Percentiles rank a stretch among this genome's conserved stretches.
Evolutionary conservation across 2,329 filamentous ascomycete genomes (phyloP).

Genomic region (Fusarium albosuccineum): DNA sequence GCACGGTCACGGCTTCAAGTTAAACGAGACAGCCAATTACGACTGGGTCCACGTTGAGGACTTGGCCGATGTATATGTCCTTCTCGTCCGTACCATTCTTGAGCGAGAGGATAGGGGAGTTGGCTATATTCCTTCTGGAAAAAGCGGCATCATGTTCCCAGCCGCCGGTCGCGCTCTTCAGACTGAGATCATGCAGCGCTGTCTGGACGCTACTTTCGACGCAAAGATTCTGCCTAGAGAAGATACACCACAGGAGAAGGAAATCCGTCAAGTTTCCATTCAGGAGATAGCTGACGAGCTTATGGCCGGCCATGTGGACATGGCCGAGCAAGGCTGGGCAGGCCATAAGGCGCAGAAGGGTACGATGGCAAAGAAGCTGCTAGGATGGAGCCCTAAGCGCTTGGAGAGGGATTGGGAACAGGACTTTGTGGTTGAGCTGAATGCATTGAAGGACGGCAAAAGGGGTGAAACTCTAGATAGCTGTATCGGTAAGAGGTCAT

Average conservation of each 20-base stretch:
- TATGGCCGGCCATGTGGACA: slow-evolving; percentile 16
- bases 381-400: slow-evolving; percentile 6
- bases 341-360: slow-evolving; percentile 22
- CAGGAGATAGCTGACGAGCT: slow-evolving; percentile 19
- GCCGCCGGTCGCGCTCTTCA: slow-evolving; percentile 8
- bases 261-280: background rate
- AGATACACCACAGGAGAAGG: background rate
- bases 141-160: slow-evolving; percentile 16
- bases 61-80: background rate
- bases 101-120: background rate
- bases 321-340: slow-evolving; percentile 21
- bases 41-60: background rate
- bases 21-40: background rate
- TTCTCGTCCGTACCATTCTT: background rate
- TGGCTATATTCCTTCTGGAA: slow-evolving; percentile 14
- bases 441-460: background rate
- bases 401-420: background rate
- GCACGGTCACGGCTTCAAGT: background rate
- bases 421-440: background rate
- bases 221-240: background rate
- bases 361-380: slow-evolving; percentile 2
- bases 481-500: background rate
- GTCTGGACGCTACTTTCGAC: background rate
- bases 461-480: background rate
- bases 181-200: slow-evolving; percentile 5